Conservation (phyloP, 1,284 basidiomycete species). For the Spongispora temasekensis region DNA sequence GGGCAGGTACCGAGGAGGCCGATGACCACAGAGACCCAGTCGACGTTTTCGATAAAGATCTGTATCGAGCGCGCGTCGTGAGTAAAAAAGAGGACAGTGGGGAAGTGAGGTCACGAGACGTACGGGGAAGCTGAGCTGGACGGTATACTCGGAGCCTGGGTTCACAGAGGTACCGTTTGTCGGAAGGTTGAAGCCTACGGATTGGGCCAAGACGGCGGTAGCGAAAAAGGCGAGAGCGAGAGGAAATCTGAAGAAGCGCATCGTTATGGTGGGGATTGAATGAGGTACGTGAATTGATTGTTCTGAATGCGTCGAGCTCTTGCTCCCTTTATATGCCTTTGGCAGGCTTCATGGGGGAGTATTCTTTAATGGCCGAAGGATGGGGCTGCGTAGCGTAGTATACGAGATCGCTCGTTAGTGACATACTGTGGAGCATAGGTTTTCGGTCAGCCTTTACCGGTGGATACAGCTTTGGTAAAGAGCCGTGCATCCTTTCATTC, state of each 20-base stretch:
- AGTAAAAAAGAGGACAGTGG: background rate
- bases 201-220: background rate
- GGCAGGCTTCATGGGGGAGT: background rate
- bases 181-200: background rate
- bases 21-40: background rate
- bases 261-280: background rate
- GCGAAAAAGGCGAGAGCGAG: background rate
- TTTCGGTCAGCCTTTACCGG: background rate
- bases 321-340: background rate
- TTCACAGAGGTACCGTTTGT: background rate
- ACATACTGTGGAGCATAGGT: background rate
- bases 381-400: background rate
- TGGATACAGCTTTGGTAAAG: background rate
- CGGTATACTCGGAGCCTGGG: background rate
- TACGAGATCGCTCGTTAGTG: background rate
- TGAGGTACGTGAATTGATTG: too few species aligned
- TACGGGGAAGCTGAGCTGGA: background rate
- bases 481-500: background rate
- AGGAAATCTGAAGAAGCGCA: background rate
- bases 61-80: background rate
- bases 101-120: background rate
- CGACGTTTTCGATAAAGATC: conserved; percentile 1
- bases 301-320: background rate
- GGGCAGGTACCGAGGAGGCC: background rate
- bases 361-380: background rate